These are phyloP conservation scores for Amorphotheca resinae DNA, from an alignment of 495 filamentous ascomycete species.

Conservation along the genomic window DNA sequence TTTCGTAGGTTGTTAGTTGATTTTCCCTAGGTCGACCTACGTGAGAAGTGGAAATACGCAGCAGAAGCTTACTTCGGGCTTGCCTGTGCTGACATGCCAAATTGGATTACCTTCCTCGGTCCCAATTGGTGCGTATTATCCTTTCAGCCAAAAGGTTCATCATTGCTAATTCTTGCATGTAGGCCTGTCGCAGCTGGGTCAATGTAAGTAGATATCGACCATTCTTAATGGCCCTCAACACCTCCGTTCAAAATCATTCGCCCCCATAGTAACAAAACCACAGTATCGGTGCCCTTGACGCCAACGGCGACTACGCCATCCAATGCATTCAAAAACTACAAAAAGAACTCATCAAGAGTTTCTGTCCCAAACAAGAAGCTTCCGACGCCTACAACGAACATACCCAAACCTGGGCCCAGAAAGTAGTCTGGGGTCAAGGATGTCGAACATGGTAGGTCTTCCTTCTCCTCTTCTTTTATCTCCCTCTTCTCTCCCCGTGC, in stretches of 20 bases:
- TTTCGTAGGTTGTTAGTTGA: too few species aligned
- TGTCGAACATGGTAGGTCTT: conserved; percentile 23
- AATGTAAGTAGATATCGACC: conserved; percentile 1
- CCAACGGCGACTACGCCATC: not conserved
- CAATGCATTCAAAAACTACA: conserved; percentile 24
- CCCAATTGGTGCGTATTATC: too few species aligned
- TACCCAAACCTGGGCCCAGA: conserved; percentile 47
- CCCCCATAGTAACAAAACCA: too few species aligned
- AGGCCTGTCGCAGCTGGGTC: conserved; percentile 21
- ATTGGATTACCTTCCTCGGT: conserved; percentile 9
- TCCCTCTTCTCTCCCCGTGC: too few species aligned
- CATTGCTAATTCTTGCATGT: conserved; percentile 29
- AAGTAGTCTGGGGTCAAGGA: conserved; percentile 39
- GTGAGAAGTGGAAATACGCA: conserved; percentile 34
- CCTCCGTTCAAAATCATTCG: too few species aligned
- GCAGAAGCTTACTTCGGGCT: conserved; percentile 37
- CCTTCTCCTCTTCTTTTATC: too few species aligned
- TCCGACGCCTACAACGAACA: conserved; percentile 51
- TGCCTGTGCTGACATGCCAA: conserved; percentile 27
- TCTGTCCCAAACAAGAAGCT: conserved; percentile 34
- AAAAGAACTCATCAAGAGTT: conserved; percentile 29
- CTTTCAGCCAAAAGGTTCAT: conserved; percentile 28
- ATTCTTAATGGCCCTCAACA: too few species aligned
- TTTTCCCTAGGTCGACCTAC: conserved; percentile 25
- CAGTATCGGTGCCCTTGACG: not conserved